phyloP scores from a whole-genome alignment of 805 yeast species.

The Suhomyces prunicola region DNA sequence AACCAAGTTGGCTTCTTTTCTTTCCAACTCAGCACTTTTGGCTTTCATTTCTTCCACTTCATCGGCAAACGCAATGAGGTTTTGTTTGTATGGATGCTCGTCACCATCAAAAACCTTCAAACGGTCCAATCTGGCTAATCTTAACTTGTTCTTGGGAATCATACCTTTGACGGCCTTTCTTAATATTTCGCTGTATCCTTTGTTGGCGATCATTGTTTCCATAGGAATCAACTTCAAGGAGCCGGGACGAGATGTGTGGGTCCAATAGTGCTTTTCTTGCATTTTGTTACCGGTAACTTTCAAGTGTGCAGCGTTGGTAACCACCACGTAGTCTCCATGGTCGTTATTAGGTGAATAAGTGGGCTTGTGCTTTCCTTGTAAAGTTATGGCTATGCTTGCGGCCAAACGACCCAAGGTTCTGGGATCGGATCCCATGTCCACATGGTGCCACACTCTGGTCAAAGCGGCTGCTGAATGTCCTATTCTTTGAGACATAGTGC shows the following conservation, averaged over 20 bases:
- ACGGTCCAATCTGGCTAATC: slow-evolving; percentile 77
- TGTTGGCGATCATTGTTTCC: slow-evolving; percentile 68
- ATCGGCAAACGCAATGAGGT: slow-evolving; percentile 82
- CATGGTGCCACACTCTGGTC: slow-evolving; percentile 92
- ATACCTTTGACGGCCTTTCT: slow-evolving; percentile 89
- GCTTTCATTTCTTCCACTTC: slow-evolving; percentile 54
- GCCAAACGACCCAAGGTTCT: slow-evolving; percentile 93
- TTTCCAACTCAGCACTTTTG: slow-evolving; percentile 39
- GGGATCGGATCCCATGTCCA: slow-evolving; percentile 79
- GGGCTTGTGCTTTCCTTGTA: slow-evolving; percentile 98
- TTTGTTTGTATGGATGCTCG: slow-evolving; percentile 80
- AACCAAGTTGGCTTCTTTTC: slow-evolving; percentile 28
- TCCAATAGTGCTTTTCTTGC: slow-evolving; percentile 77
- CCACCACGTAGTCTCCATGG: slow-evolving; percentile 95
- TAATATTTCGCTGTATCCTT: slow-evolving; percentile 86
- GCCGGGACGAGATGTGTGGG: slow-evolving; percentile 90
- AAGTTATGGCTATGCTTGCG: slow-evolving; percentile 76
- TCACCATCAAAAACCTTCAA: slow-evolving; percentile 85
- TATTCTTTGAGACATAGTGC: slow-evolving; percentile 44
- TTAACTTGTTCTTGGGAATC: slow-evolving; percentile 88
- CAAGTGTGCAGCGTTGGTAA: slow-evolving; percentile 82
- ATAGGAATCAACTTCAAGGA: slow-evolving; percentile 78
- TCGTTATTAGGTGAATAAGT: slow-evolving; percentile 69
- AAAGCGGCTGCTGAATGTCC: slow-evolving; percentile 67
- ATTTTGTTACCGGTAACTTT: slow-evolving; percentile 85